A percentile compares a stretch with the other conserved stretches of the same genome.
Evolutionary conservation across 352 stramenopile genomes (phyloP).

Genomic region (Elongisporangium senticosum): DNA sequence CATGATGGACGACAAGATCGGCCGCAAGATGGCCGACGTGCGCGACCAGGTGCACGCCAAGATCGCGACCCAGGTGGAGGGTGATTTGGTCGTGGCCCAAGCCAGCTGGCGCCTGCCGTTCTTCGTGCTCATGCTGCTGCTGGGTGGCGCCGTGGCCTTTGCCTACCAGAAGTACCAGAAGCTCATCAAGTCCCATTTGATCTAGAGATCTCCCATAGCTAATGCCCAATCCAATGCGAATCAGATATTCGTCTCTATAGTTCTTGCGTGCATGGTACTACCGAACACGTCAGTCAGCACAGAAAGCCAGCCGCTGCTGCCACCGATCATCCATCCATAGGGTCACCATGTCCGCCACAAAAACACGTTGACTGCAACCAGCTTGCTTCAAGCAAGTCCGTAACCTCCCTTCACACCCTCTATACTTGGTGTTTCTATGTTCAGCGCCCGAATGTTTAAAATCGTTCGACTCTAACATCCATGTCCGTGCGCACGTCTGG

Average conservation of each 20-base stretch:
- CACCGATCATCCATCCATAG: background rate
- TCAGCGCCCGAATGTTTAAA: background rate
- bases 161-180: conserved; percentile 87
- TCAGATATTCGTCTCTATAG: background rate
- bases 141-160: conserved; percentile 47
- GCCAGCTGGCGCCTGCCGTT: conserved; percentile 76
- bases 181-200: conserved; percentile 79
- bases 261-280: background rate
- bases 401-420: background rate
- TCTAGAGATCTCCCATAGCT: conserved; percentile 29
- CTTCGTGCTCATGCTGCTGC: conserved; percentile 65
- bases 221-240: background rate
- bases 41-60: conserved; percentile 60
- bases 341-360: background rate
- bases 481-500: background rate
- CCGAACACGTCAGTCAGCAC: background rate
- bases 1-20: conserved; percentile 73
- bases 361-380: background rate
- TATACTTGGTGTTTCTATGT: background rate
- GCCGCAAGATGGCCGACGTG: conserved; percentile 56
- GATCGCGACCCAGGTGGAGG: conserved; percentile 64
- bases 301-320: background rate
- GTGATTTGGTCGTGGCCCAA: conserved; percentile 52
- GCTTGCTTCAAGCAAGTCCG: background rate
- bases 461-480: background rate